Conservation (phyloP, 2,329 filamentous ascomycete species). For the Sporothrix sp. region DNA sequence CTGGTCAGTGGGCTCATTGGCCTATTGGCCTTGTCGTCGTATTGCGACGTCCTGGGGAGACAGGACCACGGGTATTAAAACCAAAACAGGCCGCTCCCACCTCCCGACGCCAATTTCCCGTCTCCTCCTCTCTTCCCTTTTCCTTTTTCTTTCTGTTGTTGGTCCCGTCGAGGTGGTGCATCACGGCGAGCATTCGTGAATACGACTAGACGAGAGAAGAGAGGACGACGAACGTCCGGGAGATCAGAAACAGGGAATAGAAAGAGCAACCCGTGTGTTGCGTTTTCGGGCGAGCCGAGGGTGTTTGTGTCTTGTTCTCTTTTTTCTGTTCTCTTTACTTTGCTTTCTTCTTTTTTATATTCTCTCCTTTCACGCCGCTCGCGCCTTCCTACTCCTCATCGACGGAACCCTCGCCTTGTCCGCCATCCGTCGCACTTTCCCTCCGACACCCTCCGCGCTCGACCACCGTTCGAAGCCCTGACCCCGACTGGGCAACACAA, state of each 20-base stretch:
- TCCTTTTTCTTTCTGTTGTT: neutral
- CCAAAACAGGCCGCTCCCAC: conserved; percentile 11
- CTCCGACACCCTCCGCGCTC: neutral
- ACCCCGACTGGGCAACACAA: neutral
- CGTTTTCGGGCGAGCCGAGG: neutral
- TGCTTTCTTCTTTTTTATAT: neutral
- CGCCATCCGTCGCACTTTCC: neutral
- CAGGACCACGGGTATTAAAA: conserved; percentile 14
- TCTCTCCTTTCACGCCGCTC: neutral
- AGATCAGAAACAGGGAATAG: neutral
- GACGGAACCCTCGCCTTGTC: neutral
- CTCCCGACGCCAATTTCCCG: conserved; percentile 11
- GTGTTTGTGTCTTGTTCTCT: neutral
- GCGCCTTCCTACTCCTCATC: neutral
- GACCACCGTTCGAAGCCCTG: neutral
- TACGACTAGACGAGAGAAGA: conserved; percentile 4
- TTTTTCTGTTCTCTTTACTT: neutral
- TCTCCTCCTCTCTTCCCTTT: conserved; percentile 1
- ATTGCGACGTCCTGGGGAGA: neutral
- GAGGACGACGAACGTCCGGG: conserved; percentile 5
- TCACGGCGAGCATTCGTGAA: conserved; percentile 7
- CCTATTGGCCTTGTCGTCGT: neutral
- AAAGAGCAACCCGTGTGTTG: neutral
- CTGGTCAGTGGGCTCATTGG: neutral
- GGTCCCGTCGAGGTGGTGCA: conserved; percentile 13